These are phyloP conservation scores for Pseudonitzschia pungens DNA, from an alignment of 108 stramenopile species.

Conservation along the genomic window DNA sequence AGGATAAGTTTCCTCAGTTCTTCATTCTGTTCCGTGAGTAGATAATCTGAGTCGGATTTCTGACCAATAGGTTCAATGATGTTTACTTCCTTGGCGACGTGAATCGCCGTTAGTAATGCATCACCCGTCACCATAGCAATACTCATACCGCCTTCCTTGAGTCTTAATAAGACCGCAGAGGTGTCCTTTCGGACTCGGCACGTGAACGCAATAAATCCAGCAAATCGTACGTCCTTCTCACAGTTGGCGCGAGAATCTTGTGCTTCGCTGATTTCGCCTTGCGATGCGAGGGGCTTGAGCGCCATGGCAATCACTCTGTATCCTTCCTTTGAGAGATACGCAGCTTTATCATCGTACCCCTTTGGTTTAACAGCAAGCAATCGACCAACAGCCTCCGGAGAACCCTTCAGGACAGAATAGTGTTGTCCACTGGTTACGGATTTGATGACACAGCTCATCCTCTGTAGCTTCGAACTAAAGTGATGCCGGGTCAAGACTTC, in stretches of 20 bases:
- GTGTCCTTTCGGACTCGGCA: constrained; percentile 94
- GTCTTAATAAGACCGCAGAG: constrained; percentile 60
- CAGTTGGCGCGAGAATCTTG: constrained; percentile 65
- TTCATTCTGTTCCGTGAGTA: constrained; percentile 50
- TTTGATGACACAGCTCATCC: constrained; percentile 95
- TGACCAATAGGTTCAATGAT: constrained; percentile 58
- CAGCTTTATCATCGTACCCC: constrained; percentile 76
- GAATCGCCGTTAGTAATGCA: constrained; percentile 91
- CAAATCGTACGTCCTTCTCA: constrained; percentile 78
- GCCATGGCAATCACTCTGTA: constrained; percentile 94
- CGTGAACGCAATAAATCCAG: constrained; percentile 95
- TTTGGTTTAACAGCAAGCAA: constrained; percentile 64
- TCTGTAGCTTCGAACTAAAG: constrained; percentile 95
- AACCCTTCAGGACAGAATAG: constrained; percentile 92
- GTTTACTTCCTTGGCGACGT: constrained; percentile 92
- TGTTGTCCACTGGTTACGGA: constrained; percentile 42
- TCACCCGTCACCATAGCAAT: constrained; percentile 97
- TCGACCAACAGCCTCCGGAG: constrained; percentile 92
- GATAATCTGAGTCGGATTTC: constrained; percentile 22
- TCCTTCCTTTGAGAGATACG: constrained; percentile 78
- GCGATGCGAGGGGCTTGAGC: constrained; percentile 63
- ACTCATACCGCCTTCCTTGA: constrained; percentile 88
- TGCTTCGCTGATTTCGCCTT: constrained; percentile 45
- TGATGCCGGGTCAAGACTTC: constrained; percentile 91
- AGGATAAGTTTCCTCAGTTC: constrained; percentile 59